phyloP scores from a whole-genome alignment of 2,329 filamentous ascomycete species.

The Aspergillus caelatus region DNA sequence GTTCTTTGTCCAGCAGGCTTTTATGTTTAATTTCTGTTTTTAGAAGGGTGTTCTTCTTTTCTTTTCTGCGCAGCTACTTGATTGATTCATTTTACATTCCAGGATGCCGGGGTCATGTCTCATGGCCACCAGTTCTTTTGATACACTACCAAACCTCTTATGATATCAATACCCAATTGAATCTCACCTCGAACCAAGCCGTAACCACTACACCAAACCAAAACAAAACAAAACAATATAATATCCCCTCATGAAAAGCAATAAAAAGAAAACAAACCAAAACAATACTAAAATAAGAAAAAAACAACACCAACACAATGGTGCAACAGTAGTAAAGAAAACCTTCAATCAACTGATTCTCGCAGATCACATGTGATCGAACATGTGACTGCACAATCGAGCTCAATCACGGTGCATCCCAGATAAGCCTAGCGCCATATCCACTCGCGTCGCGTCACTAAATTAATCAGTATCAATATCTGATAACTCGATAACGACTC shows the following conservation, averaged over 20 bases:
- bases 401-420: conserved; percentile 17
- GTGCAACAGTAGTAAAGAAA: neutral
- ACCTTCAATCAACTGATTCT: neutral
- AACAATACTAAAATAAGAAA: neutral
- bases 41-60: neutral
- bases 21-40: neutral
- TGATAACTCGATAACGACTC: neutral
- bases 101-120: conserved; percentile 8
- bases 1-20: neutral
- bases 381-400: conserved; percentile 17
- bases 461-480: conserved; percentile 15
- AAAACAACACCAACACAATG: neutral
- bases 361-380: conserved; percentile 3
- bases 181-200: neutral
- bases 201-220: neutral
- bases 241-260: rapidly evolving
- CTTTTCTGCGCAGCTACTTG: conserved; percentile 7
- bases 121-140: neutral
- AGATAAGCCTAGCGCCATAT: neutral
- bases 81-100: neutral
- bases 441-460: conserved; percentile 20
- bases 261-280: neutral
- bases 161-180: neutral
- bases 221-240: neutral
- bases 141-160: neutral